Evolutionary conservation across 441 rosid species (phyloP).

Genomic region (Populus hybrid): DNA sequence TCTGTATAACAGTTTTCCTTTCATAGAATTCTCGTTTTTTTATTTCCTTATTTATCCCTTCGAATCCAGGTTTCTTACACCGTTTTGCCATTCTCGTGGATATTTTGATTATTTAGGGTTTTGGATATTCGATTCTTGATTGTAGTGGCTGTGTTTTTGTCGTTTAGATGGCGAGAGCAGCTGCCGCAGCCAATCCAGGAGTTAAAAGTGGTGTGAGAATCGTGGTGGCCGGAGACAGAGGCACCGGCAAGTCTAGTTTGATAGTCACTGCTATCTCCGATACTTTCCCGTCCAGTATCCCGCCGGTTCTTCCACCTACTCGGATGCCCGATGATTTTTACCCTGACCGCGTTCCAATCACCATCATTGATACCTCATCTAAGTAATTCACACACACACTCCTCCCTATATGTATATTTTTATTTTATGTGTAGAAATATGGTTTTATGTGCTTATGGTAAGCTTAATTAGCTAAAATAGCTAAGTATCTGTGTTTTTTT

Average conservation of each 20-base stretch:
- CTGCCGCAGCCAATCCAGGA: conserved; percentile 25
- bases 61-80: not conserved
- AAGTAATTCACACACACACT: conserved; percentile 34
- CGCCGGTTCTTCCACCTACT: conserved; percentile 80
- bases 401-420: not conserved
- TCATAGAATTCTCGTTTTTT: not conserved
- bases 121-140: not conserved
- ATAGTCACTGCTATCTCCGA: conserved; percentile 82
- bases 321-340: conserved; percentile 74
- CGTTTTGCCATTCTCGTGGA: not conserved
- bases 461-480: not conserved
- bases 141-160: not conserved
- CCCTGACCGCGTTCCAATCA: conserved; percentile 79
- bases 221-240: conserved; percentile 86
- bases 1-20: not conserved
- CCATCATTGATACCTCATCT: conserved; percentile 73
- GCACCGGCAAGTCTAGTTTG: conserved; percentile 95
- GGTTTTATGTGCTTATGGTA: not conserved
- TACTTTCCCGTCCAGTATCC: conserved; percentile 56
- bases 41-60: not conserved
- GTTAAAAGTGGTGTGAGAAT: conserved; percentile 61
- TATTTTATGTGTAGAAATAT: not conserved
- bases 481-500: not conserved
- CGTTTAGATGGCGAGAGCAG: conserved; percentile 40
- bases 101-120: not conserved